Evolutionary conservation across 148 eudicot species (phyloP).

Genomic region (Selenicereus undatus): DNA sequence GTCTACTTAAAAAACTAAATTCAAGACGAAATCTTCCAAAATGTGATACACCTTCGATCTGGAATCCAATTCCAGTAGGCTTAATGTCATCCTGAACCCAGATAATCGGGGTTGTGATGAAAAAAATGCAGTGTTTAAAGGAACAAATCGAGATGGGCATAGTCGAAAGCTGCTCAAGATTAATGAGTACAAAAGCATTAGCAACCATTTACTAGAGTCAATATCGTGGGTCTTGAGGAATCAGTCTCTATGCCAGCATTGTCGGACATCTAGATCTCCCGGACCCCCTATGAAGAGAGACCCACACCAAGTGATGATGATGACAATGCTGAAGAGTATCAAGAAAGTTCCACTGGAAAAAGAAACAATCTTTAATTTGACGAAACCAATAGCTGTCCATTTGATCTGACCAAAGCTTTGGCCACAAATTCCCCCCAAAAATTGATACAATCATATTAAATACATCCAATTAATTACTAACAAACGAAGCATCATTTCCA

Average conservation of each 20-base stretch:
- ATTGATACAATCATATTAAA: not conserved
- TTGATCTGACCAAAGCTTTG: not conserved
- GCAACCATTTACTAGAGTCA: not conserved
- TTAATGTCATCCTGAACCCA: not conserved
- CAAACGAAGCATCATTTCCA: not conserved
- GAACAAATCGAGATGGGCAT: not conserved
- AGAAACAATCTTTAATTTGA: not conserved
- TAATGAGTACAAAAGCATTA: not conserved
- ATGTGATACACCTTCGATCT: not conserved
- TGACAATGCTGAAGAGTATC: not conserved
- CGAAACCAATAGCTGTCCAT: not conserved
- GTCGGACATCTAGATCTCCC: no score
- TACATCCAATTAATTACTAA: no score
- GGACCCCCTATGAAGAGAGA: no score
- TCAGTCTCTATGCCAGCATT: no score
- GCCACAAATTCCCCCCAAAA: not conserved
- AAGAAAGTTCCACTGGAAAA: not conserved
- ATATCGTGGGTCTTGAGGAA: no score
- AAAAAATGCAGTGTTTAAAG: not conserved
- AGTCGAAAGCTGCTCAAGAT: not conserved
- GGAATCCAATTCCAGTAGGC: not conserved
- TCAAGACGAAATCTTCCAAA: not conserved
- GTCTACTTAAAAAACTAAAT: not conserved
- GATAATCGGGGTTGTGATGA: not conserved
- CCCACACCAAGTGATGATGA: no score